Base-by-base conservation (phyloP, 331 rosid genomes). In the Erythrophleum ivorense region DNA sequence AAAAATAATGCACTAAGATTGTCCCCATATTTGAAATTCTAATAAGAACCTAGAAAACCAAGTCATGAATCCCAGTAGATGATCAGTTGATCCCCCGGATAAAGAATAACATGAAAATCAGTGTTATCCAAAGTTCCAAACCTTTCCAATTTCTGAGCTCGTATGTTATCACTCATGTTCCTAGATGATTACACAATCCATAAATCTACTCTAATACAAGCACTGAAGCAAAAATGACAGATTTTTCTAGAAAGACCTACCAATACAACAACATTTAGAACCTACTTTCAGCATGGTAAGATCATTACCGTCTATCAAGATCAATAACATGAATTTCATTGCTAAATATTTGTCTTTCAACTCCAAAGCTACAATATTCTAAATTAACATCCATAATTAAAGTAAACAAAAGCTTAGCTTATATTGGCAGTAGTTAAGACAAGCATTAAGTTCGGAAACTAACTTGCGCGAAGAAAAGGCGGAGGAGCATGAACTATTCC, bases 401-500 rank as follows among this genome's bases (percentile, higher is more conserved):
- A 78, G 76, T 48, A 72, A 55, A 67, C 69, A 66, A 82, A 34
- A 50, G 19, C 40, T 24, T 24, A 3, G 64, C 9, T 31, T 5
- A 58, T 41, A 79, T 15, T 70, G 10, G 36, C 74, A 68, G 72
- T 55, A 58, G 41, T 74, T 7, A 57, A 74, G 33, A 81, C 15
- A 68, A 48, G 36, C 38, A 57, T 34, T 31, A 54, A 63, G 54
- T 34, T 10, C 36, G 50, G 34, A 70, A 80, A 87, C 98, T 86
- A 86, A 96, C 99, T 93, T 74, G 90, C 63, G 2, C 95, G 91
- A 69, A 59, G 89, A 63, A 84, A 86, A 48, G 95, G 88, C 2
- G 89, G 91, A 75, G 87, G 86, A 0, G 90, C 60, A 29, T 55
- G 88, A 15, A 76, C 59, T 54, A 78, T 76, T 75, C 33, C 81